Base-by-base conservation (phyloP, 2,329 filamentous ascomycete species). In the Claviceps purpurea region DNA sequence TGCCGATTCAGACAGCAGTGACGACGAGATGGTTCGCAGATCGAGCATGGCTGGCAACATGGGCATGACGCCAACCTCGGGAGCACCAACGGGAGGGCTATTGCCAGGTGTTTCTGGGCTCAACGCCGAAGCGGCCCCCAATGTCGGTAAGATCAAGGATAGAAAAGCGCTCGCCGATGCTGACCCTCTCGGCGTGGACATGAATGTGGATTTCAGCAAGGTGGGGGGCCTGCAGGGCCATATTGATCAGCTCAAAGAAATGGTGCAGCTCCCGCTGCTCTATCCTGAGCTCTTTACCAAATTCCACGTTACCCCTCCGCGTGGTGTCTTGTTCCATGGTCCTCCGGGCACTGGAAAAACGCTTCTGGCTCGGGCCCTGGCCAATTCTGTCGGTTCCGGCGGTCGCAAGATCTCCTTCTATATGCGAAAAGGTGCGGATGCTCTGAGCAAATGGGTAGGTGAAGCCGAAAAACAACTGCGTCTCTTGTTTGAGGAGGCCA, bases 351-450 rank as follows among this genome's bases (percentile, higher is more conserved):
- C 93, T 16, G 93, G 93, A 77, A 98, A 96, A 73, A 98, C 93
- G 13, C 75, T 98, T n/a, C 79, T 98, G 55, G 93, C 94, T 50
- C 82, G 93, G 61, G 93, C 93, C 43, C 74, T 98, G 47, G 90
- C 94, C 49, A 94, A 93, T 52, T 94, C 87, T 55, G 85, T 95
- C 54, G 90, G 89, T 57, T 82, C 86, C 13, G 86, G 91, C 49
- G 91, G 91, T 22, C 84, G 85, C 58, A 97, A 97, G 66, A 93
- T 98, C 57, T 97, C 90, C 0, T 98, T 98, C 61, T 98, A 97
- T 69, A 98, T 98, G 93, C 85, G 93, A 55, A 98, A 98, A 69
- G 94, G 93, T 64, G 94, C 93, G 24, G 93, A 98, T 76, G 90
- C 90, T 16, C 73, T 98, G 56, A 96, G 90, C 68, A 98, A 98